A percentile compares a stretch with the other conserved stretches of the same genome.
Evolutionary conservation across 495 filamentous ascomycete species (phyloP).

Genomic region (Hypoxylon trugodes): DNA sequence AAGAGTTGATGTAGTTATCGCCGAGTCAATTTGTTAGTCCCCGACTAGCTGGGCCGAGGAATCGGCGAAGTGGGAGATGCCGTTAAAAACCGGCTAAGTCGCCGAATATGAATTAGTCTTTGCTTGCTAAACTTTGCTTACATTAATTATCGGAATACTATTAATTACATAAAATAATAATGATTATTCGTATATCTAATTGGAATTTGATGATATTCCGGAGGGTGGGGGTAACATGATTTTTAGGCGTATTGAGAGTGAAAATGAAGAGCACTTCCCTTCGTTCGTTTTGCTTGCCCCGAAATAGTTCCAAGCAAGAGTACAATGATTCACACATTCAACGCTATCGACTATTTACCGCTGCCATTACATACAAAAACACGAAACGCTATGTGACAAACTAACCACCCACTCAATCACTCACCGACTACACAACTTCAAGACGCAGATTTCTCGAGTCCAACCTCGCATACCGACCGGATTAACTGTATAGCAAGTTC

Average conservation of each 20-base stretch:
- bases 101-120: slow-evolving; percentile 18
- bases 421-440: neutral
- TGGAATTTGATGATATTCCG: too few relatives aligned
- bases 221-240: too few relatives aligned
- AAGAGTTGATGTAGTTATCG: neutral
- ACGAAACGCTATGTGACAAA: neutral
- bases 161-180: too few relatives aligned
- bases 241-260: too few relatives aligned
- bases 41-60: slow-evolving; percentile 12
- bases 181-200: too few relatives aligned
- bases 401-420: too few relatives aligned
- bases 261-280: too few relatives aligned
- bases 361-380: slow-evolving; percentile 4
- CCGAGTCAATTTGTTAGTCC: slow-evolving; percentile 11
- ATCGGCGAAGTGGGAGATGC: slow-evolving; percentile 20
- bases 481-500: slow-evolving; percentile 75
- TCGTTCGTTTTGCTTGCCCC: too few relatives aligned
- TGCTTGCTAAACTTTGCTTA: too few relatives aligned
- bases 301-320: too few relatives aligned
- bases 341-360: neutral
- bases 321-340: too few relatives aligned
- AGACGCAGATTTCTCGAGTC: slow-evolving; percentile 31
- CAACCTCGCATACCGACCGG: slow-evolving; percentile 65
- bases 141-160: too few relatives aligned
- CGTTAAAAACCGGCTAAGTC: slow-evolving; percentile 15